Conservation (phyloP, 2,329 filamentous ascomycete species). For the Aspergillus udagawae region DNA sequence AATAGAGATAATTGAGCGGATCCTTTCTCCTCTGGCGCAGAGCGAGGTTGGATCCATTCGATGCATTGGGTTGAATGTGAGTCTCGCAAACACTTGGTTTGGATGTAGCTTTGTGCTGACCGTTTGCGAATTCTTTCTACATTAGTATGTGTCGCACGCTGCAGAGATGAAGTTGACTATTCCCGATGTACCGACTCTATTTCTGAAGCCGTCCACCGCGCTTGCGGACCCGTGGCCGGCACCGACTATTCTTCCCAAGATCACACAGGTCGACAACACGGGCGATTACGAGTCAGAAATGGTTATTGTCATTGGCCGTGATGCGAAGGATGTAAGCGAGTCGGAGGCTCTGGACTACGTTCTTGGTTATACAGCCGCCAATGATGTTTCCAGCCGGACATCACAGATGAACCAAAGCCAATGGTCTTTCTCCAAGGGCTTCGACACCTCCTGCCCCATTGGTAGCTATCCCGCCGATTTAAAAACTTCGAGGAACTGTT, state of each 20-base stretch:
- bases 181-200: slow-evolving; percentile 54
- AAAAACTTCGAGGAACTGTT: not conserved
- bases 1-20: slow-evolving; percentile 31
- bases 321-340: slow-evolving; percentile 53
- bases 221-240: slow-evolving; percentile 53
- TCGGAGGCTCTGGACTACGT: slow-evolving; percentile 57
- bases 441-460: slow-evolving; percentile 55
- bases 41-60: slow-evolving; percentile 54
- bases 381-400: slow-evolving; percentile 60
- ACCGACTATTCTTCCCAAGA: slow-evolving; percentile 51
- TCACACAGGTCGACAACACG: slow-evolving; percentile 50
- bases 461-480: slow-evolving; percentile 22
- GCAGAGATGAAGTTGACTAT: slow-evolving; percentile 51
- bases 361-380: slow-evolving; percentile 60
- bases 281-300: slow-evolving; percentile 60
- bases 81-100: slow-evolving; percentile 1
- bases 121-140: not conserved
- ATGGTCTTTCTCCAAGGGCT: slow-evolving; percentile 58
- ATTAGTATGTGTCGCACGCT: slow-evolving; percentile 48
- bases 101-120: not conserved
- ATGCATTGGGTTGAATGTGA: slow-evolving; percentile 56
- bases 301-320: slow-evolving; percentile 53
- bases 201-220: slow-evolving; percentile 55
- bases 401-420: slow-evolving; percentile 53
- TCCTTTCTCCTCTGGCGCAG: slow-evolving; percentile 51